Conservation (phyloP, 176 grass and related monocot genomes). For the Lolium multiflorum region DNA sequence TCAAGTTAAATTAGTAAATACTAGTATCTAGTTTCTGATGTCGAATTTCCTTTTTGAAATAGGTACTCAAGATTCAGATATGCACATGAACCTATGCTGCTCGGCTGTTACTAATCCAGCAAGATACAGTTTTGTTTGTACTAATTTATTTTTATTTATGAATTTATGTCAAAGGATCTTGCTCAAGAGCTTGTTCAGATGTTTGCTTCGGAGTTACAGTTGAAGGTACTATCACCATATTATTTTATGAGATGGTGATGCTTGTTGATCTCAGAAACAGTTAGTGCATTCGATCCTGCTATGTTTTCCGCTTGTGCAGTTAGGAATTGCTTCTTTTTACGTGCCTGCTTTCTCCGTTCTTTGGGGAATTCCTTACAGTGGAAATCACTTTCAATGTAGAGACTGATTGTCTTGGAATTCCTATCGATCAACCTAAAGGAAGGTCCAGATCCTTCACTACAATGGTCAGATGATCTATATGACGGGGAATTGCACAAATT, state of each 20-base stretch:
- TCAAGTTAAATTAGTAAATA: not conserved
- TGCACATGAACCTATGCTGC: not conserved
- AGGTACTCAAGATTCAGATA: not conserved
- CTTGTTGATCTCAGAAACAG: slow-evolving; percentile 27
- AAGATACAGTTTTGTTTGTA: slow-evolving; percentile 20
- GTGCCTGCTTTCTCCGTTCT: not conserved
- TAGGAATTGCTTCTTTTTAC: slow-evolving; percentile 21
- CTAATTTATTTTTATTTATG: slow-evolving; percentile 17
- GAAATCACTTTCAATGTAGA: slow-evolving; percentile 50
- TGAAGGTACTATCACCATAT: slow-evolving; percentile 55
- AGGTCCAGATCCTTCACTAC: slow-evolving; percentile 20
- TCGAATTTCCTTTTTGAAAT: not conserved
- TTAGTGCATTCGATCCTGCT: not conserved
- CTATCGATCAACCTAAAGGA: slow-evolving; percentile 55
- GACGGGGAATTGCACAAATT: slow-evolving; percentile 61
- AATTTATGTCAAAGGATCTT: slow-evolving; percentile 62
- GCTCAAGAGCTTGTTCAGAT: slow-evolving; percentile 69
- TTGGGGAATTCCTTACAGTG: not conserved
- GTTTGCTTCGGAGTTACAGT: slow-evolving; percentile 72
- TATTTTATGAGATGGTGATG: slow-evolving; percentile 6
- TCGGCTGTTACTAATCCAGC: not conserved
- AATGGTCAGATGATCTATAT: slow-evolving; percentile 72
- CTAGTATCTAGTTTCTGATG: slow-evolving; percentile 18
- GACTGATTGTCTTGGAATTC: slow-evolving; percentile 65
- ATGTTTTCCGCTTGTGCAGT: slow-evolving; percentile 13